These are phyloP conservation scores for Pichia manshurica DNA, from an alignment of 805 yeast species.

Conservation along the genomic window DNA sequence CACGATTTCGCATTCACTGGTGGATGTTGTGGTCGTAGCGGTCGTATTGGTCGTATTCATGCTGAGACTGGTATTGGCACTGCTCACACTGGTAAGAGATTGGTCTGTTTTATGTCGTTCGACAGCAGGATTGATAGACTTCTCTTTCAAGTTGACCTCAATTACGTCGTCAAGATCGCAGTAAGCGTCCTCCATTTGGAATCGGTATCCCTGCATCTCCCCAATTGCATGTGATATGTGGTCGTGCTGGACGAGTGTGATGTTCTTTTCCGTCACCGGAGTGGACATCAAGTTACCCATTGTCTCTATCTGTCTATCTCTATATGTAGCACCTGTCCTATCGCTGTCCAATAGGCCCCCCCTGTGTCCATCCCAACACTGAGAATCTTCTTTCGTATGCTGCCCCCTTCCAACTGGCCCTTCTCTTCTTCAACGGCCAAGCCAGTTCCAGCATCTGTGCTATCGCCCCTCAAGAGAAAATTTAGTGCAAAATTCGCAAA, in stretches of 20 bases:
- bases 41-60: neutral
- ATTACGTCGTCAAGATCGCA: constrained; percentile 36
- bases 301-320: neutral
- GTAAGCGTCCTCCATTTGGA: constrained; percentile 74
- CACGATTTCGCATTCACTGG: neutral
- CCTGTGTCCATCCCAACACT: too few relatives aligned
- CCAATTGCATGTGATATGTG: constrained; percentile 58
- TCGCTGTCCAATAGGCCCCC: too few relatives aligned
- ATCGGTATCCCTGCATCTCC: constrained; percentile 72
- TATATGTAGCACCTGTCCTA: too few relatives aligned
- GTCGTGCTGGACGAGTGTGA: constrained; percentile 40
- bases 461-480: neutral
- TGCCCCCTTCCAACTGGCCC: too few relatives aligned
- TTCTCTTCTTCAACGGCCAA: neutral
- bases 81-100: neutral
- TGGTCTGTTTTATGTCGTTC: constrained; percentile 4
- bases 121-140: neutral
- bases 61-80: neutral
- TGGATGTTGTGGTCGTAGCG: constrained; percentile 1
- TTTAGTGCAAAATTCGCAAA: neutral
- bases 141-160: constrained; percentile 3
- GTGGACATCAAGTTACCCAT: constrained; percentile 77
- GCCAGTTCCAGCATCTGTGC: too few relatives aligned
- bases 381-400: too few relatives aligned
- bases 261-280: constrained; percentile 63